phyloP scores from a whole-genome alignment of 192 early-diverging fungal genomes.

The Thamnidium elegans region DNA sequence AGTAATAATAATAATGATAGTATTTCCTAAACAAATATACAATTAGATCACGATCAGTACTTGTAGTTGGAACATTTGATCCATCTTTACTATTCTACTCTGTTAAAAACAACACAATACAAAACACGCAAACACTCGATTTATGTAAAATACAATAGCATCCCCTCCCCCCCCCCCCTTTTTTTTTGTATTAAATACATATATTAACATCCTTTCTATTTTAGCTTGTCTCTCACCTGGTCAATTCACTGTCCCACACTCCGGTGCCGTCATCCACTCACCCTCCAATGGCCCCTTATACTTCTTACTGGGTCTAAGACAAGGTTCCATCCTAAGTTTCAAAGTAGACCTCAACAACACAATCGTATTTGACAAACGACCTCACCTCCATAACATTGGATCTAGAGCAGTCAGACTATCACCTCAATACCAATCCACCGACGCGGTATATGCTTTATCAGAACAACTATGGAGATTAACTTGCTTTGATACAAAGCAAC shows the following conservation, averaged over 20 bases:
- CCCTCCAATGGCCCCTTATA: neutral
- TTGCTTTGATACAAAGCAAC: neutral
- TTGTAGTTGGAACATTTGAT: conserved; percentile 9
- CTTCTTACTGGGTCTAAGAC: neutral
- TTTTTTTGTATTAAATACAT: neutral
- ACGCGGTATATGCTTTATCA: conserved; percentile 2
- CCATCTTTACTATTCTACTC: neutral
- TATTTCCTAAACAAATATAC: no score
- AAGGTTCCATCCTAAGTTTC: neutral
- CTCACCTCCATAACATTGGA: neutral
- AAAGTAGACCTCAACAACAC: neutral
- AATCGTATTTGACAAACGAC: neutral
- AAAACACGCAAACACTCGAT: neutral
- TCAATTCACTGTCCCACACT: neutral
- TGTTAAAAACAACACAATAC: neutral
- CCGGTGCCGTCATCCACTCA: neutral
- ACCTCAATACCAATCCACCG: no score
- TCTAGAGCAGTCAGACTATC: neutral
- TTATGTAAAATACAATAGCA: neutral
- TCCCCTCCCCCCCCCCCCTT: neutral
- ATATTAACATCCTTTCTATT: neutral
- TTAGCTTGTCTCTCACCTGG: no score
- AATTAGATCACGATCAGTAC: neutral
- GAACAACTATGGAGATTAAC: conserved; percentile 9
- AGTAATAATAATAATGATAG: neutral